These are phyloP conservation scores for Plenodomus lindquistii DNA, from an alignment of 2,329 filamentous ascomycete genomes.

Conservation along the genomic window DNA sequence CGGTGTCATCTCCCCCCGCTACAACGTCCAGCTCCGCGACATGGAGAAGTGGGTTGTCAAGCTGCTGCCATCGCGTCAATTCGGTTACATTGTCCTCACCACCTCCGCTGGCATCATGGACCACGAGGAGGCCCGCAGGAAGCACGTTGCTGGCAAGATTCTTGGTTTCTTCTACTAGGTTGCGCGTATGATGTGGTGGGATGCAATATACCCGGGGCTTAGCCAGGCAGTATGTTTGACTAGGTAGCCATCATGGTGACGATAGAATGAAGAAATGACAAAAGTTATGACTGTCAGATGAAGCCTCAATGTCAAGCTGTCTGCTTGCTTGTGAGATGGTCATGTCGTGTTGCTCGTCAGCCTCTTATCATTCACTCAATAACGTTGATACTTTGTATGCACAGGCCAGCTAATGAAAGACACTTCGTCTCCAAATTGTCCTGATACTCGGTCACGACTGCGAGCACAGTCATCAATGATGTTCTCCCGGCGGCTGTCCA, in stretches of 20 bases:
- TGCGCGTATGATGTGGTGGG: constrained; percentile 26
- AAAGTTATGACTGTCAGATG: constrained; percentile 11
- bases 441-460: too few species aligned
- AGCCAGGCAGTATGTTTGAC: constrained; percentile 28
- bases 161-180: constrained; percentile 98
- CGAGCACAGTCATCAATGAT: too few species aligned
- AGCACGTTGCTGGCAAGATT: constrained; percentile 99
- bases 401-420: too few species aligned
- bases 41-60: constrained; percentile 99
- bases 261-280: constrained; percentile 36
- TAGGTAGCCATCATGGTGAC: constrained; percentile 33
- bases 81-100: constrained; percentile 98
- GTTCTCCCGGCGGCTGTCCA: too few species aligned
- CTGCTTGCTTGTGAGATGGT: constrained; percentile 1
- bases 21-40: constrained; percentile 97
- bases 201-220: constrained; percentile 36
- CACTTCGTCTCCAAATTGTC: too few species aligned
- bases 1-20: constrained; percentile 98
- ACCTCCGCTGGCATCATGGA: constrained; percentile 99
- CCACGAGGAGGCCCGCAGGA: constrained; percentile 98
- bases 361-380: too few species aligned
- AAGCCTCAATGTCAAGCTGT: not conserved
- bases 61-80: constrained; percentile 98
- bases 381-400: too few species aligned
- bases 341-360: too few species aligned